phyloP scores from a whole-genome alignment of 1,284 basidiomycete species.

The Moniliophthora roreri region DNA sequence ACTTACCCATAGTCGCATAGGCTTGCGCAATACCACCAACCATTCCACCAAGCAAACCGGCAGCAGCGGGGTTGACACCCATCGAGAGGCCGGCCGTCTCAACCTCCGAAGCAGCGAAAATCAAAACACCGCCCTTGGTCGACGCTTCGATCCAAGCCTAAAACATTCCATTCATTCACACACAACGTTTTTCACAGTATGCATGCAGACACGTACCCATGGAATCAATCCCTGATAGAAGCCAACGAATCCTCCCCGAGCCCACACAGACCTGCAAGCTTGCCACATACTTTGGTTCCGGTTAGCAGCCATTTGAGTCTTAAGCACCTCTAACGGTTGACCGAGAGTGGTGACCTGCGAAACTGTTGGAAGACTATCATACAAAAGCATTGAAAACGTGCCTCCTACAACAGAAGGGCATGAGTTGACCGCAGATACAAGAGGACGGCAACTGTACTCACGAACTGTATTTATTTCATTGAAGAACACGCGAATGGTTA shows the following conservation, averaged over 20 bases:
- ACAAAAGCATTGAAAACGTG: conserved; percentile 26
- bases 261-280: conserved; percentile 87
- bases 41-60: conserved; percentile 95
- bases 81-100: conserved; percentile 68
- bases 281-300: conserved; percentile 88
- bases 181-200: background rate
- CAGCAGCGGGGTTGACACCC: conserved; percentile 78
- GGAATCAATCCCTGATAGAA: conserved; percentile 99
- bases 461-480: conserved; percentile 45
- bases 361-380: background rate
- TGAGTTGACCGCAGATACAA: conserved; percentile 15
- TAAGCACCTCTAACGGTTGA: conserved; percentile 97
- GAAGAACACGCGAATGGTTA: conserved; percentile 17
- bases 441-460: conserved; percentile 35
- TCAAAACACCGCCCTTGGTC: conserved; percentile 94
- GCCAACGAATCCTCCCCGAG: conserved; percentile 85
- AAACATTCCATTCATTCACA: background rate
- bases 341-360: conserved; percentile 91
- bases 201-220: conserved; percentile 64
- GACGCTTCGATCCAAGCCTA: conserved; percentile 99
- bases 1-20: conserved; percentile 98
- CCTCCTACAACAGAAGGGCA: conserved; percentile 35
- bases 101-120: conserved; percentile 96
- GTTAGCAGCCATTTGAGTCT: conserved; percentile 98
- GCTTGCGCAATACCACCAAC: conserved; percentile 97